Evolutionary conservation across 495 filamentous ascomycete genomes (phyloP), one percentile per base, ranked within the genome.

Genomic region (Penicillium egyptiacum): DNA sequence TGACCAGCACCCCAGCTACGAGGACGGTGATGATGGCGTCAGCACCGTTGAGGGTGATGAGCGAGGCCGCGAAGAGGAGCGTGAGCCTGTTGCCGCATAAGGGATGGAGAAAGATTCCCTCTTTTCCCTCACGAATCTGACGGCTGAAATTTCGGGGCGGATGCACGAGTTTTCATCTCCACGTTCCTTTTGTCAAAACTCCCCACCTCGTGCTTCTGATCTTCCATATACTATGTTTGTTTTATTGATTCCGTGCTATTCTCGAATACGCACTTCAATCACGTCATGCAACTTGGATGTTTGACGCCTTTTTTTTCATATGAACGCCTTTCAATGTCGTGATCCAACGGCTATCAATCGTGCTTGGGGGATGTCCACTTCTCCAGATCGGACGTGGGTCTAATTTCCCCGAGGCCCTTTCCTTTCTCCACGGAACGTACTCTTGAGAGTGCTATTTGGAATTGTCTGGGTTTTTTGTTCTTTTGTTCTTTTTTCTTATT

Each of bases 1-100:
- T 4, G 84, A 84, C 53, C 86, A 91, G 62, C 93, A 96, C 76
- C 70, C 77, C 43, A 79, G 78, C 56, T 84, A 85, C 11, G 86
- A 86, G 41, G 80, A 81, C 22, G 75, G 70, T n/a, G 81, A 81
- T 30, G 79, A 82, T 11, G 79, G 79, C n/a, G 81, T 79, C 14
- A 80, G 79, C 53, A 71, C 75, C 20, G 70, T 81, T 14, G 81
- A 78, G 12, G 79, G 75, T 11, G 80, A 84, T 66, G 55, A 58
- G n/a, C 77, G 85, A 41, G 85, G 85, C 28, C 80, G 85, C 19
- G 83, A 85, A 61, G 84, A 83, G 59, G 85, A 86, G 71, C 73
- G 83, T 30, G 72, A 71, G 57, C 67, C 73, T 30, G 62, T 73
- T 30, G 56, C 62, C 8, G 71, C 61, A 42, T 74, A 69, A 54